Percentiles rank a stretch among this genome's conserved stretches.
Evolutionary conservation across 2,329 filamentous ascomycete species (phyloP).

Genomic region (Tolypocladium paradoxum): DNA sequence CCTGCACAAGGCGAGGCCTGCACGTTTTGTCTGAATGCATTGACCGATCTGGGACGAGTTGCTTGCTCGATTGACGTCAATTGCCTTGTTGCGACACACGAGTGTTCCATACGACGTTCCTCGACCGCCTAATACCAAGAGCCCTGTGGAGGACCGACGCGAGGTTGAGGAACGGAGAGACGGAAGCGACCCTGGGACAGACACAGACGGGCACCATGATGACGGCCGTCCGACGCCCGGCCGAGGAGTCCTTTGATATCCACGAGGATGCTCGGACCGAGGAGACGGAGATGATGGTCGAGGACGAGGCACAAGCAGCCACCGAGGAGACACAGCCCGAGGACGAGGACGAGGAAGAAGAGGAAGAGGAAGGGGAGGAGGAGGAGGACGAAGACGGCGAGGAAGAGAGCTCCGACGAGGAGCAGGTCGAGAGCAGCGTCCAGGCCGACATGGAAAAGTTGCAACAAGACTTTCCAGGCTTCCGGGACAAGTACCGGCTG

Average conservation of each 20-base stretch:
- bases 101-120: not conserved
- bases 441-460: constrained; percentile 81
- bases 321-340: constrained; percentile 15
- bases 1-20: not conserved
- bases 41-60: not conserved
- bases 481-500: constrained; percentile 73
- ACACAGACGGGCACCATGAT: not conserved
- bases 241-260: constrained; percentile 32
- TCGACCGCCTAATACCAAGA: not conserved
- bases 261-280: constrained; percentile 40
- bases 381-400: constrained; percentile 29
- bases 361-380: constrained; percentile 20
- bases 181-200: not conserved
- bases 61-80: not conserved
- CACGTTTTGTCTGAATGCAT: not conserved
- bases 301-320: constrained; percentile 21
- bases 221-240: constrained; percentile 2
- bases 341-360: constrained; percentile 17
- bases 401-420: constrained; percentile 43
- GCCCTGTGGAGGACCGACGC: not conserved
- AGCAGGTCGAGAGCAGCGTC: constrained; percentile 56
- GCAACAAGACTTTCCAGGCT: constrained; percentile 70
- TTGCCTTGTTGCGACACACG: not conserved
- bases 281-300: constrained; percentile 38
- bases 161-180: too few relatives aligned